These are phyloP conservation scores for Leishmania aethiopica DNA, from an alignment of 208 protist species.

Conservation along the genomic window DNA sequence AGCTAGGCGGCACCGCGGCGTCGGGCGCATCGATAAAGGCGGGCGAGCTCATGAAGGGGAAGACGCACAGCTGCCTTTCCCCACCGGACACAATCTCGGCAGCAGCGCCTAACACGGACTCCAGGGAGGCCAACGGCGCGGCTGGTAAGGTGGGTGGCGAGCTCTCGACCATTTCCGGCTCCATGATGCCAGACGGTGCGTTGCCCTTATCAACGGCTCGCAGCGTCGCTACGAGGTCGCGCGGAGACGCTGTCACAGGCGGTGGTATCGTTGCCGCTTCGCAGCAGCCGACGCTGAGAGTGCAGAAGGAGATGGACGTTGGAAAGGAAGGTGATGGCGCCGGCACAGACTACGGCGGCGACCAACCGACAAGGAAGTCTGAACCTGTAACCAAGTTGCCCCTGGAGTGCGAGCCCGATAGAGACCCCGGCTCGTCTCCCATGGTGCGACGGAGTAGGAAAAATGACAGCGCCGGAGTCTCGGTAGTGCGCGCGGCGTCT, in stretches of 20 bases:
- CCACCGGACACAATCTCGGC: neutral
- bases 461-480: neutral
- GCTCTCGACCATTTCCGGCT: slow-evolving; percentile 8
- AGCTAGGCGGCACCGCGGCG: slow-evolving; percentile 3
- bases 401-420: slow-evolving; percentile 7
- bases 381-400: slow-evolving; percentile 9
- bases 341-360: neutral
- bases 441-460: neutral
- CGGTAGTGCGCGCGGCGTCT: neutral
- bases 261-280: neutral
- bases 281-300: neutral
- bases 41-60: neutral
- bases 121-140: neutral
- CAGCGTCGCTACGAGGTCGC: neutral
- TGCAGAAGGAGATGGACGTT: slow-evolving; percentile 12
- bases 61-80: slow-evolving; percentile 4
- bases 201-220: neutral
- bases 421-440: neutral
- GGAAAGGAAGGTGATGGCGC: neutral
- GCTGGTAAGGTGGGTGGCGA: neutral
- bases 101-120: slow-evolving; percentile 9
- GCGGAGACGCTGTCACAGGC: neutral
- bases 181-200: neutral
- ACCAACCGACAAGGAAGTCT: neutral
- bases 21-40: neutral